phyloP scores from a whole-genome alignment of 768 basidiomycete genomes.

The Suillus spraguei region DNA sequence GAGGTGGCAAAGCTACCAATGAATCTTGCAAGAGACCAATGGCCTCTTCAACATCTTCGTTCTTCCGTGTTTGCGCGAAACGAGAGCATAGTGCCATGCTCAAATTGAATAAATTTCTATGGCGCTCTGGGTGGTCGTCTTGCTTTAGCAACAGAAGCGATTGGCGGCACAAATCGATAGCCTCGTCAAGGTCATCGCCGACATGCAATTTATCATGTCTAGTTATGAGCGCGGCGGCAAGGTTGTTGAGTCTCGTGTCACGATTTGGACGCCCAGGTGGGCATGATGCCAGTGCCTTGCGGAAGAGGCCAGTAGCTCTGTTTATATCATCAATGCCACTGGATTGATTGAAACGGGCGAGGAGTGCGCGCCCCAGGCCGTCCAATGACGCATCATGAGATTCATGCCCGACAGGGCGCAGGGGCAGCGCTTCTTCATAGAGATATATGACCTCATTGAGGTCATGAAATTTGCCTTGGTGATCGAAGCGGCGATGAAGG shows the following conservation, averaged over 20 bases:
- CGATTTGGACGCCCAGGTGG: slow-evolving; percentile 19
- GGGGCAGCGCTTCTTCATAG: slow-evolving; percentile 5
- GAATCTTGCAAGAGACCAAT: background rate
- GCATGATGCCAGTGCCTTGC: slow-evolving; percentile 15
- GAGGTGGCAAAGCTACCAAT: background rate
- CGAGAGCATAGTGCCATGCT: slow-evolving; percentile 1
- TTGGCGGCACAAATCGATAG: background rate
- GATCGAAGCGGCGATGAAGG: slow-evolving; percentile 14
- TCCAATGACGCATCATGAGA: slow-evolving; percentile 11
- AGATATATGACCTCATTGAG: slow-evolving; percentile 21
- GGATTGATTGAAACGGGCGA: slow-evolving; percentile 16
- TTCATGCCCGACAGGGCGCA: slow-evolving; percentile 12
- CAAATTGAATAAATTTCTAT: background rate
- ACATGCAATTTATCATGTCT: background rate
- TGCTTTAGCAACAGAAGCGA: background rate
- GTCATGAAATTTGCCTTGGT: slow-evolving; percentile 17
- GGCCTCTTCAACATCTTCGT: background rate
- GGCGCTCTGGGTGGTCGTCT: background rate
- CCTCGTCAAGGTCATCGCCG: slow-evolving; percentile 3
- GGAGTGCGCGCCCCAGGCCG: slow-evolving; percentile 19
- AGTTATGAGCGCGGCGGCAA: slow-evolving; percentile 11
- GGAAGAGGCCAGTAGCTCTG: slow-evolving; percentile 14
- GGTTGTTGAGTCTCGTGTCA: slow-evolving; percentile 10
- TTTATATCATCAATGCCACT: slow-evolving; percentile 18
- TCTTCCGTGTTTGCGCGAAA: background rate